phyloP scores from a whole-genome alignment of 495 filamentous ascomycete genomes.

The Echria macrotheca region DNA sequence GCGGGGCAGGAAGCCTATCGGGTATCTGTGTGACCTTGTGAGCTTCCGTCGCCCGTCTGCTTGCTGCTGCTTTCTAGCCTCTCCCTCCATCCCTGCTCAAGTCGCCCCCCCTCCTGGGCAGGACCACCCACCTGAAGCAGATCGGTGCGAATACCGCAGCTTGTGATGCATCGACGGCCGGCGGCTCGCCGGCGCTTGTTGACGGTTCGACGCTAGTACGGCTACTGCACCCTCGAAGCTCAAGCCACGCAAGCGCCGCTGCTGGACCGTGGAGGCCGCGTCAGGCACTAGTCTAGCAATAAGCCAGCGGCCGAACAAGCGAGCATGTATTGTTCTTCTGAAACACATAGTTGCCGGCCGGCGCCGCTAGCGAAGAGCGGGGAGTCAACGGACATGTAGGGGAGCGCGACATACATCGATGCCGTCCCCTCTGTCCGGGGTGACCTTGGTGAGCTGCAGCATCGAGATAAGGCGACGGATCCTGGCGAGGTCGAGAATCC shows the following conservation, averaged over 20 bases:
- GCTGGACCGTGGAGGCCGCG: too few relatives aligned
- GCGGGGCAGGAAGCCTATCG: conserved; percentile 21
- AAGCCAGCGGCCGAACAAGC: too few relatives aligned
- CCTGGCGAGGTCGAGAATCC: too few relatives aligned
- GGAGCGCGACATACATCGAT: too few relatives aligned
- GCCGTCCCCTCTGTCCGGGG: too few relatives aligned
- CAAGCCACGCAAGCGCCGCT: too few relatives aligned
- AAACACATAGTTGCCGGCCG: too few relatives aligned
- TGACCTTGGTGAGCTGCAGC: conserved; percentile 12
- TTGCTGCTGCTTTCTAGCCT: neutral
- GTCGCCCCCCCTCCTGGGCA: neutral
- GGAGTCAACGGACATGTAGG: too few relatives aligned
- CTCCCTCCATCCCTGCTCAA: neutral
- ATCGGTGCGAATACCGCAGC: neutral
- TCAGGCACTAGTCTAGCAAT: too few relatives aligned
- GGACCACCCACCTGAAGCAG: neutral
- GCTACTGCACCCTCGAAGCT: too few relatives aligned
- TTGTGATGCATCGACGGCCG: neutral
- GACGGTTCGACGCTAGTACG: neutral
- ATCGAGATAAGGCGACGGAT: conserved; percentile 16
- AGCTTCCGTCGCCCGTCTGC: conserved; percentile 4
- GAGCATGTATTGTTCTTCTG: too few relatives aligned
- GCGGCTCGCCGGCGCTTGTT: neutral
- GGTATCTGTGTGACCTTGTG: conserved; percentile 17
- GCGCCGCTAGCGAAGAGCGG: too few relatives aligned